Evolutionary conservation across 768 basidiomycete species (phyloP).

Genomic region (Pilatotrama ljubarskyi): DNA sequence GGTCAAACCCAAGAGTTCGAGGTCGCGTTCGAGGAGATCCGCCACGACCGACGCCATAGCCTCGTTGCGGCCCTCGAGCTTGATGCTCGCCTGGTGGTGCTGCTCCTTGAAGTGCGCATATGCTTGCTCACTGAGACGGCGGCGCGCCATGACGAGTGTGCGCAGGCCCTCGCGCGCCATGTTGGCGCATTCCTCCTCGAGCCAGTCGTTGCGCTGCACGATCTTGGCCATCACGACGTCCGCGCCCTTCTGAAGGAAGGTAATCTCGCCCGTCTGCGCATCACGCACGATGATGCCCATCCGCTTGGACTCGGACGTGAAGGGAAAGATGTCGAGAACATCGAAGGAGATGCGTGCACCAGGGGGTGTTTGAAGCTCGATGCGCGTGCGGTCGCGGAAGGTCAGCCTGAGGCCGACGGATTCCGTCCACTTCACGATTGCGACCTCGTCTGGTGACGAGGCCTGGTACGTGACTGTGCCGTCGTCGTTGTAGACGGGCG

Average conservation of each 20-base stretch:
- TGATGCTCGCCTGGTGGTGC: conserved; percentile 79
- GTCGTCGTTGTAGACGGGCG: conserved; percentile 93
- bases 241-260: conserved; percentile 94
- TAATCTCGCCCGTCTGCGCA: conserved; percentile 68
- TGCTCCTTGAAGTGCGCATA: conserved; percentile 72
- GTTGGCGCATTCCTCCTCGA: conserved; percentile 97
- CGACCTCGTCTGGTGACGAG: conserved; percentile 98
- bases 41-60: conserved; percentile 75
- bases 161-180: conserved; percentile 97
- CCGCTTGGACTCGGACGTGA: conserved; percentile 97
- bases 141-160: conserved; percentile 90
- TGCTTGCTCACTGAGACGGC: conserved; percentile 64
- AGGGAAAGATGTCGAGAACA: conserved; percentile 94
- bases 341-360: conserved; percentile 71
- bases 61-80: conserved; percentile 77
- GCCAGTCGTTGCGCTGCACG: conserved; percentile 96
- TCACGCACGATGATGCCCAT: conserved; percentile 98
- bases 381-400: conserved; percentile 87
- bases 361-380: conserved; percentile 75
- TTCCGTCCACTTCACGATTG: conserved; percentile 96
- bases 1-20: conserved; percentile 91
- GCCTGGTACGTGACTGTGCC: conserved; percentile 96
- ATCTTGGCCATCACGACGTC: conserved; percentile 98
- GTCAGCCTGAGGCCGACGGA: conserved; percentile 90
- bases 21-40: conserved; percentile 79